Evolutionary conservation across 1,284 basidiomycete genomes (phyloP).

Genomic region (Hemileia vastatrix): DNA sequence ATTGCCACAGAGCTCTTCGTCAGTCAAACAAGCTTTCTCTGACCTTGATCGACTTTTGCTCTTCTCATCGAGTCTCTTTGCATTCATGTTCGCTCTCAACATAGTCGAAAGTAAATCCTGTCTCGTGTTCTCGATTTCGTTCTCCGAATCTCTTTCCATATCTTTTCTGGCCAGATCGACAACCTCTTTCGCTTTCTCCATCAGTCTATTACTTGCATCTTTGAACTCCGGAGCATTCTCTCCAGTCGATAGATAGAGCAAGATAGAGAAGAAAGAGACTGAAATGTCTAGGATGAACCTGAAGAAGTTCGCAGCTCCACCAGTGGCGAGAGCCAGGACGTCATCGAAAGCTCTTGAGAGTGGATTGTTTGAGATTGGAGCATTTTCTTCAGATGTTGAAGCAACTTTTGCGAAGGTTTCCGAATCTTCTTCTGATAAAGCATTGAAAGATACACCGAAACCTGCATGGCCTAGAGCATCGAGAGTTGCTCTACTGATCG

Average conservation of each 20-base stretch:
- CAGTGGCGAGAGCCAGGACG: neutral
- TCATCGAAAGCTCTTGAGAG: constrained; percentile 15
- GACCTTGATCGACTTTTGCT: neutral
- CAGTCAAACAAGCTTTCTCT: too few species aligned
- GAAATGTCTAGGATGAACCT: constrained; percentile 4
- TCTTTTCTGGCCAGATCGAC: constrained; percentile 2
- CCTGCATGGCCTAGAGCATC: constrained; percentile 17
- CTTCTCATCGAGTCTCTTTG: neutral
- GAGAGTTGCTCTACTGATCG: neutral
- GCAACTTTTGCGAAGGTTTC: neutral
- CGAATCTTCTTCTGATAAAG: constrained; percentile 1
- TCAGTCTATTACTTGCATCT: neutral
- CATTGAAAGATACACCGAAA: constrained; percentile 4
- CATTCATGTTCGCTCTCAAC: neutral
- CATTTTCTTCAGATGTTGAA: neutral
- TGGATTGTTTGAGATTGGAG: constrained; percentile 4
- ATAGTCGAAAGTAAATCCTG: neutral
- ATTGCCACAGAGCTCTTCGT: too few species aligned
- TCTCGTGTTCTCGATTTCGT: neutral
- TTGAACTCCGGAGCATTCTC: neutral
- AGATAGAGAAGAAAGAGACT: constrained; percentile 7
- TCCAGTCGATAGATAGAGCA: neutral
- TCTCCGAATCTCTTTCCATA: neutral
- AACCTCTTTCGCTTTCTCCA: constrained; percentile 2
- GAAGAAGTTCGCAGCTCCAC: neutral